Evolutionary conservation across 495 filamentous ascomycete species (phyloP).

Genomic region (Saxophila tyrrhenica): DNA sequence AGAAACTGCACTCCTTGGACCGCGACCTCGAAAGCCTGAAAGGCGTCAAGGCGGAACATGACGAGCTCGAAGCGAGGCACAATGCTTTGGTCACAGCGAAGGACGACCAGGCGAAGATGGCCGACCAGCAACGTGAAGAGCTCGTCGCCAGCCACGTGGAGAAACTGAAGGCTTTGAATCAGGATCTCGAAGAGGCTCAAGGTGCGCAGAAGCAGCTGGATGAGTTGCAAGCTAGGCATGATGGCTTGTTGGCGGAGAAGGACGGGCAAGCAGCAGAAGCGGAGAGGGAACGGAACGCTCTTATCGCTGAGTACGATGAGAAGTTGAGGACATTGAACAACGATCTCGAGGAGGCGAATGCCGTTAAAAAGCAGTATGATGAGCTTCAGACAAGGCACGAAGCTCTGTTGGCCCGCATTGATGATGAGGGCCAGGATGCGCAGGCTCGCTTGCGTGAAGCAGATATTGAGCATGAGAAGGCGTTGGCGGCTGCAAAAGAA

Average conservation of each 20-base stretch:
- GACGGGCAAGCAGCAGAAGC: neutral
- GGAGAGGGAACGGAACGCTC: neutral
- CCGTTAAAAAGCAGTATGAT: neutral
- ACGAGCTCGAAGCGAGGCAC: neutral
- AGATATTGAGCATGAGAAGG: neutral
- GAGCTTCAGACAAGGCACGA: neutral
- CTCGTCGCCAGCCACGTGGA: neutral
- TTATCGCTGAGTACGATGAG: neutral
- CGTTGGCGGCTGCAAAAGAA: neutral
- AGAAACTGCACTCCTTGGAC: neutral
- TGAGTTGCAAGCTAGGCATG: neutral
- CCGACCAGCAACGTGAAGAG: neutral
- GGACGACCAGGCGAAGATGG: neutral
- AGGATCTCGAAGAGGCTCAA: neutral
- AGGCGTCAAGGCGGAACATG: neutral
- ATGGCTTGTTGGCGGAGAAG: neutral
- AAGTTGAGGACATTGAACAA: neutral
- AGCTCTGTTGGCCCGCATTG: neutral
- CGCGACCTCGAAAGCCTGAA: neutral
- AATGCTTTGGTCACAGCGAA: neutral
- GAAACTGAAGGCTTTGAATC: neutral
- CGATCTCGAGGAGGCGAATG: neutral
- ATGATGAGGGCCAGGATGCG: neutral
- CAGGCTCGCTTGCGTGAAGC: neutral
- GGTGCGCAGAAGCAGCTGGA: neutral